Conservation (phyloP, 2,329 filamentous ascomycete genomes). For the Penicillium thymicola region DNA sequence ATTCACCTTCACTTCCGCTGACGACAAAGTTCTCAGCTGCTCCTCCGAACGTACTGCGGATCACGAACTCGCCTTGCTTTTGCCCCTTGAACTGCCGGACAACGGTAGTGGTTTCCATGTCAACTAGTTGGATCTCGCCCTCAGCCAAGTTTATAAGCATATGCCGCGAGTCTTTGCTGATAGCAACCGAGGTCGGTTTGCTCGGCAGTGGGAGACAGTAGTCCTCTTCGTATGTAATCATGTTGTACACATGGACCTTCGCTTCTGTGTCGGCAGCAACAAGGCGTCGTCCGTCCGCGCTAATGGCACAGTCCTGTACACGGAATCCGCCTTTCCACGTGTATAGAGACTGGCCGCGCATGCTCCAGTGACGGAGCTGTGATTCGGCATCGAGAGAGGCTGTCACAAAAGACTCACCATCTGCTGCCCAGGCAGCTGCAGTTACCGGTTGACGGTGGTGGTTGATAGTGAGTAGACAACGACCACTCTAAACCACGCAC, state of each 20-base stretch:
- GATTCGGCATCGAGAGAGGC: slow-evolving; percentile 68
- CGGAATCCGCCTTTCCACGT: slow-evolving; percentile 70
- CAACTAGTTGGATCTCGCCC: slow-evolving; percentile 73
- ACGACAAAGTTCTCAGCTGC: slow-evolving; percentile 89
- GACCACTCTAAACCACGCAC: slow-evolving; percentile 54
- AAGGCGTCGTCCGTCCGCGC: slow-evolving; percentile 72
- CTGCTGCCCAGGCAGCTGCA: slow-evolving; percentile 81
- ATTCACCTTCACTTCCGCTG: slow-evolving; percentile 81
- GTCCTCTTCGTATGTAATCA: slow-evolving; percentile 68
- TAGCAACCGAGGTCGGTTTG: slow-evolving; percentile 72
- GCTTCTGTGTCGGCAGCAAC: slow-evolving; percentile 71
- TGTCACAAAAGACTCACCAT: slow-evolving; percentile 74
- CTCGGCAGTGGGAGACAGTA: slow-evolving; percentile 68
- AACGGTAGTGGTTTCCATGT: slow-evolving; percentile 69
- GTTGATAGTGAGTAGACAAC: slow-evolving; percentile 60
- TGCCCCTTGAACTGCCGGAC: slow-evolving; percentile 74
- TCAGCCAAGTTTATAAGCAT: slow-evolving; percentile 79
- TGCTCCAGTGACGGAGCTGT: slow-evolving; percentile 68
- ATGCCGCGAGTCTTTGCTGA: slow-evolving; percentile 76
- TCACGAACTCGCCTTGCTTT: slow-evolving; percentile 71
- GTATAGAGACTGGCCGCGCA: slow-evolving; percentile 59
- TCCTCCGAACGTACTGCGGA: slow-evolving; percentile 80
- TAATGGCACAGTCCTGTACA: slow-evolving; percentile 81
- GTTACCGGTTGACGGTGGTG: slow-evolving; percentile 82
- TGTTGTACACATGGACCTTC: slow-evolving; percentile 78